Evolutionary conservation across 768 basidiomycete species (phyloP), one percentile per base, ranked within the genome.

Genomic region (Dioszegia aurantiaca): DNA sequence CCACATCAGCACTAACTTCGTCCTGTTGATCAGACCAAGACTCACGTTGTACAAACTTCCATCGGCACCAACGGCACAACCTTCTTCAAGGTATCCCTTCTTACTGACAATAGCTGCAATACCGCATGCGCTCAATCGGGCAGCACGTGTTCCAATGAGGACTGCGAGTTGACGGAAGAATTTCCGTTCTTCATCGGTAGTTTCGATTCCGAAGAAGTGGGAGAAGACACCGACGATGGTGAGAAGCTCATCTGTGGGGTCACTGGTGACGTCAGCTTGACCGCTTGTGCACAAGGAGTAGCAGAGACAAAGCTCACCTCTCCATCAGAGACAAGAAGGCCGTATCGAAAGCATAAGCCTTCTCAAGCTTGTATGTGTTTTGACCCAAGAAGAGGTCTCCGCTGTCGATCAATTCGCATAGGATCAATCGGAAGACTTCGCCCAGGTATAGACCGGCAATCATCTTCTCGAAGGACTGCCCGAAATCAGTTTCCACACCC

Each of bases 281-380:
- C 6, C n/a, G 17, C 2, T 28, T 21, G n/a, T n/a, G n/a, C n/a
- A 30, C 19, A 43, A 11, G 6, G 21, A 27, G 8, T 19, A 27
- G 12, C 8, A 43, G 14, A 41, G 19, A 8, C 4, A 16, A 8
- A 11, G 59, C 79, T 53, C 61, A 88, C 90, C 86, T 89, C 79
- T 98, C 94, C 87, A 99, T 95, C 42, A 98, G 81, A 40, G 90
- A 93, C 61, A 99, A 80, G 81, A 97, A 97, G 1, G 94, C 93
- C 1, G 95, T 99, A 77, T 99, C 94, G 69, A 99, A 86, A 27
- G 83, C 86, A 75, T 92, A 92, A 19, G 91, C 84, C 64, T 83
- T 89, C 78, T 98, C 93, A 37, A 99, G 84, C 81, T 98, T 97
- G 83, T 97, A 97, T 1, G 94, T 95, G 76, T 94, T 90, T 78